Evolutionary conservation across 1,284 basidiomycete species (phyloP).

Genomic region (Sparassis latifolia): DNA sequence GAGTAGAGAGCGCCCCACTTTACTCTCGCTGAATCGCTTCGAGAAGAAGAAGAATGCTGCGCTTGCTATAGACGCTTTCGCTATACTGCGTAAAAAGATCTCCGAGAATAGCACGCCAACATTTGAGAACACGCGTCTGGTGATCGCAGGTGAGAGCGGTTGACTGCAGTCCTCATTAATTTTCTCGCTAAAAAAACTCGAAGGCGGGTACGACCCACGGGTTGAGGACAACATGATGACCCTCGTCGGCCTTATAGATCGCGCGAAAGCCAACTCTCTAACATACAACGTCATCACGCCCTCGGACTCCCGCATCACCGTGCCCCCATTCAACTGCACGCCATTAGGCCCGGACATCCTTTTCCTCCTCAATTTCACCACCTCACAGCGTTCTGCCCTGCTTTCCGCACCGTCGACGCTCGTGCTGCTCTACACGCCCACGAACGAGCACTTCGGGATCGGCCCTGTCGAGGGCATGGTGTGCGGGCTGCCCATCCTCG

Average conservation of each 20-base stretch:
- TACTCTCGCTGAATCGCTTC: conserved; percentile 92
- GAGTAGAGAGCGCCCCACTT: conserved; percentile 61
- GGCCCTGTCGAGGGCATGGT: conserved; percentile 95
- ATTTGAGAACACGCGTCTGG: conserved; percentile 43
- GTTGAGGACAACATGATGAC: conserved; percentile 69
- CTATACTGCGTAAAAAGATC: conserved; percentile 32
- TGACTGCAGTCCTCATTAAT: too few species aligned
- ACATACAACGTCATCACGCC: conserved; percentile 50
- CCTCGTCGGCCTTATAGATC: conserved; percentile 48
- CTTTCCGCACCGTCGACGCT: conserved; percentile 60
- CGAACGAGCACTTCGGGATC: conserved; percentile 97
- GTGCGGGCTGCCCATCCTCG: conserved; percentile 85
- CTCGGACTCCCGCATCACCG: conserved; percentile 26
- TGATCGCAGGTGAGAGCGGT: conserved; percentile 58
- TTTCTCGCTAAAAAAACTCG: too few species aligned
- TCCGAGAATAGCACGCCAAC: conserved; percentile 3
- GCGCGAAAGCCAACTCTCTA: conserved; percentile 43
- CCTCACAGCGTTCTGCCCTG: conserved; percentile 71
- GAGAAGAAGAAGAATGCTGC: conserved; percentile 92
- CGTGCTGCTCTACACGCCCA: conserved; percentile 87
- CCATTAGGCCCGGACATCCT: conserved; percentile 53
- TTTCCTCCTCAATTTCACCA: conserved; percentile 85
- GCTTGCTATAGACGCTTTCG: conserved; percentile 80
- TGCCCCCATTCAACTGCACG: conserved; percentile 33
- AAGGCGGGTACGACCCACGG: conserved; percentile 74